A percentile compares a stretch with the other conserved stretches of the same genome.
Conservation (phyloP, 2,329 filamentous ascomycete genomes). For the Helicocarpus griseus region DNA sequence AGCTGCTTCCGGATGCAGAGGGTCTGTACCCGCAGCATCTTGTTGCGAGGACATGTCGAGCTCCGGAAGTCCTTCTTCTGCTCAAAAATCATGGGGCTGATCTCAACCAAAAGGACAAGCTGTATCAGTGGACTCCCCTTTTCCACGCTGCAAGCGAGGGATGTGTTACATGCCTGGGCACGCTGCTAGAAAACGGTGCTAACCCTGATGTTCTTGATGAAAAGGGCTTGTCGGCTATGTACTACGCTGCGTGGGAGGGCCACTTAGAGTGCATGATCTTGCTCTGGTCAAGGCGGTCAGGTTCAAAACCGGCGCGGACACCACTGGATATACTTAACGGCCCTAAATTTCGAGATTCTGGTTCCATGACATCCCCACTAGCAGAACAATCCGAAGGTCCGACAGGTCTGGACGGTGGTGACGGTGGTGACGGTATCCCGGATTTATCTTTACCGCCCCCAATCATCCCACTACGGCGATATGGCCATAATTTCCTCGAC, state of each 20-base stretch:
- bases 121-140: slow-evolving; percentile 94
- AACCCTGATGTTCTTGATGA: slow-evolving; percentile 77
- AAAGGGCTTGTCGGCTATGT: slow-evolving; percentile 88
- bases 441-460: slow-evolving; percentile 85
- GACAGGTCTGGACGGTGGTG: slow-evolving; percentile 43
- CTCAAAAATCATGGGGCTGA: slow-evolving; percentile 80
- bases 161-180: slow-evolving; percentile 77
- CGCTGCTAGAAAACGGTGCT: slow-evolving; percentile 67
- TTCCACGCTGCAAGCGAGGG: slow-evolving; percentile 96
- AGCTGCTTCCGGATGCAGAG: slow-evolving; percentile 87
- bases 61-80: slow-evolving; percentile 66
- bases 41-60: slow-evolving; percentile 79
- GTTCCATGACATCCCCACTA: slow-evolving; percentile 10
- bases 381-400: slow-evolving; percentile 13
- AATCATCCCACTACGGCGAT: slow-evolving; percentile 87
- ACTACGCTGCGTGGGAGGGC: slow-evolving; percentile 97
- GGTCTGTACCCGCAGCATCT: slow-evolving; percentile 95
- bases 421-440: slow-evolving; percentile 74
- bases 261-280: slow-evolving; percentile 90
- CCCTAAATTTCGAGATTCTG: slow-evolving; percentile 20
- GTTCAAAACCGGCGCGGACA: slow-evolving; percentile 15
- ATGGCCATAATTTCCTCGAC: slow-evolving; percentile 97
- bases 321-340: slow-evolving; percentile 28
- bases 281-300: slow-evolving; percentile 42
- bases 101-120: slow-evolving; percentile 83